phyloP scores from a whole-genome alignment of 768 basidiomycete species.

The Mycena galericulata region DNA sequence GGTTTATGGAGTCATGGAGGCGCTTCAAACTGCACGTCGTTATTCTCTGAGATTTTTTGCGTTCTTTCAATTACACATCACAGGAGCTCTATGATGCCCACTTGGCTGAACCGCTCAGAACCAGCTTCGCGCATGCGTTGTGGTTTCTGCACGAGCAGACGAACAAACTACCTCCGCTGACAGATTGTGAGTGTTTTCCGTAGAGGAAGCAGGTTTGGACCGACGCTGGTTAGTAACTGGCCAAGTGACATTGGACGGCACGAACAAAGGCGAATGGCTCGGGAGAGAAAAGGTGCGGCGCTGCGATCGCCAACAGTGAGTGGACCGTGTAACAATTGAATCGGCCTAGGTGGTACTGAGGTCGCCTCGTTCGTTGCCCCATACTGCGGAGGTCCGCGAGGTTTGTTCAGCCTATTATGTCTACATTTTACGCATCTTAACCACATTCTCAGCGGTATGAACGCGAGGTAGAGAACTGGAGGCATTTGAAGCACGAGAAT shows the following conservation, averaged over 20 bases:
- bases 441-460: conserved; percentile 50
- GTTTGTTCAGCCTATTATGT: conserved; percentile 37
- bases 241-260: conserved; percentile 48
- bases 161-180: conserved; percentile 54
- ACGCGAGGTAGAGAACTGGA: conserved; percentile 57
- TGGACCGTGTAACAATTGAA: no score
- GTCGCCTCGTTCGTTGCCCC: conserved; percentile 49
- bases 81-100: conserved; percentile 52
- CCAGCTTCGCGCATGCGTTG: conserved; percentile 51
- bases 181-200: conserved; percentile 48
- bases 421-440: background rate
- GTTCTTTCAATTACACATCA: background rate
- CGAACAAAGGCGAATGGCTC: conserved; percentile 53
- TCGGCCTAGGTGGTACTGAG: conserved; percentile 58
- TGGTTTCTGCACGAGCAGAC: conserved; percentile 54
- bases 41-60: background rate
- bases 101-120: conserved; percentile 43
- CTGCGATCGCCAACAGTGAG: background rate
- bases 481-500: conserved; percentile 54
- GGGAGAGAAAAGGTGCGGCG: conserved; percentile 48
- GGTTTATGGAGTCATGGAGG: conserved; percentile 55
- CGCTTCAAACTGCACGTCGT: conserved; percentile 52
- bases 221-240: conserved; percentile 48
- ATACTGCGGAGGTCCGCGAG: conserved; percentile 48
- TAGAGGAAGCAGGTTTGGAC: background rate